Conservation (phyloP, 148 eudicot species). For the Spergularia marina region DNA sequence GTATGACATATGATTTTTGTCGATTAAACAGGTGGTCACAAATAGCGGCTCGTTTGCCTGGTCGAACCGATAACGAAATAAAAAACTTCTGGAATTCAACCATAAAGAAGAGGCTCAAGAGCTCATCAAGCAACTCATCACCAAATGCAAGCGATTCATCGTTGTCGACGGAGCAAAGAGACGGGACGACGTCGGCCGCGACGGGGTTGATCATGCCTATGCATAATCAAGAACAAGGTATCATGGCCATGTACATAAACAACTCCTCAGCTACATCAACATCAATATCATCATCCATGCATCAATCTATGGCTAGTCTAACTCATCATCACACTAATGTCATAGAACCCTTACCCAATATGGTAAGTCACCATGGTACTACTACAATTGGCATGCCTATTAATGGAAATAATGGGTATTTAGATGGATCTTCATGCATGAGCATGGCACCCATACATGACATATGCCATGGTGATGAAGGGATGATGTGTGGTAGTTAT, state of each 20-base stretch:
- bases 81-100: constrained; percentile 97
- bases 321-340: constrained; percentile 25
- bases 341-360: constrained; percentile 31
- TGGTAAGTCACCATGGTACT: constrained; percentile 24
- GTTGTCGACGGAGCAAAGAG: constrained; percentile 37
- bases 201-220: constrained; percentile 32
- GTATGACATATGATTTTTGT: not conserved
- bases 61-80: constrained; percentile 85
- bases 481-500: constrained; percentile 37
- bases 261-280: constrained; percentile 38
- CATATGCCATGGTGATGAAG: constrained; percentile 26
- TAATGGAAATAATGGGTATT: constrained; percentile 29
- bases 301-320: constrained; percentile 27
- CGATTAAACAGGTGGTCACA: constrained; percentile 73
- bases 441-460: constrained; percentile 40
- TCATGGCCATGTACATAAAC: constrained; percentile 47
- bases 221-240: constrained; percentile 35
- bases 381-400: constrained; percentile 24
- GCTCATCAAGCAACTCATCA: constrained; percentile 49
- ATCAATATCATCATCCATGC: constrained; percentile 40
- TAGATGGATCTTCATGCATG: constrained; percentile 37
- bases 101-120: constrained; percentile 73
- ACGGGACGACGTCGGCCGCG: constrained; percentile 29
- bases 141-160: constrained; percentile 78
- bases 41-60: constrained; percentile 81